Conservation (phyloP, 2,329 filamentous ascomycete genomes). For the Emericellopsis cladophorae region DNA sequence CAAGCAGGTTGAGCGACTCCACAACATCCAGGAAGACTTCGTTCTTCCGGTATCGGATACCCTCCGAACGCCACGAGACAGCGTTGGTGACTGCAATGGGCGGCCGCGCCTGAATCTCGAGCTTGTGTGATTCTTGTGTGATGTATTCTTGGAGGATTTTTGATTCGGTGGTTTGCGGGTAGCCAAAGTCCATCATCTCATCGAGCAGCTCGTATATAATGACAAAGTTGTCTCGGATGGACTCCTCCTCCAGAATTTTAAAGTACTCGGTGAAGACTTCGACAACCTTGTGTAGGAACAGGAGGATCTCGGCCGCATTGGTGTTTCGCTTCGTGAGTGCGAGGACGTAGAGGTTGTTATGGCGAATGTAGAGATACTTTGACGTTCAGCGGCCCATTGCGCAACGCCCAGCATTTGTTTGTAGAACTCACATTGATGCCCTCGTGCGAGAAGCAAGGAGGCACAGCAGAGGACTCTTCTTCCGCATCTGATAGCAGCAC, state of each 20-base stretch:
- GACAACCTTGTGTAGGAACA: slow-evolving; percentile 96
- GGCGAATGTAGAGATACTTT: slow-evolving; percentile 95
- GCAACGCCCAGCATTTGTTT: neutral
- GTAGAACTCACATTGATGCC: slow-evolving; percentile 72
- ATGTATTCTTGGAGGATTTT: slow-evolving; percentile 99
- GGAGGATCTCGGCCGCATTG: slow-evolving; percentile 94
- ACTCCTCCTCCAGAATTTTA: slow-evolving; percentile 97
- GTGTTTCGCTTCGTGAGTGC: slow-evolving; percentile 97
- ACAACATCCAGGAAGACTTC: slow-evolving; percentile 98
- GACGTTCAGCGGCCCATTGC: slow-evolving; percentile 2
- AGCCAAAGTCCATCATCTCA: slow-evolving; percentile 99
- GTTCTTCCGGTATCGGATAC: slow-evolving; percentile 97
- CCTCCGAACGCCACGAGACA: slow-evolving; percentile 95
- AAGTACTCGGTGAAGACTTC: slow-evolving; percentile 99
- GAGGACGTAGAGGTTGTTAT: slow-evolving; percentile 98
- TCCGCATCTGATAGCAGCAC: slow-evolving; percentile 93
- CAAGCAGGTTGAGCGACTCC: slow-evolving; percentile 90
- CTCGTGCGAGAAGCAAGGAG: slow-evolving; percentile 95
- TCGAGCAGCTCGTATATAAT: slow-evolving; percentile 97
- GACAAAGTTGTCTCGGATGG: slow-evolving; percentile 98
- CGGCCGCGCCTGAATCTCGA: slow-evolving; percentile 89
- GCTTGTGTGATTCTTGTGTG: slow-evolving; percentile 96
- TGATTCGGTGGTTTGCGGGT: slow-evolving; percentile 94
- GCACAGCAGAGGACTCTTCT: slow-evolving; percentile 95
- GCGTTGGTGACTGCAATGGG: slow-evolving; percentile 98